Percentiles rank a stretch among this genome's conserved stretches.
Evolutionary conservation across 805 yeast genomes (phyloP).

Genomic region (Komagataella populi): DNA sequence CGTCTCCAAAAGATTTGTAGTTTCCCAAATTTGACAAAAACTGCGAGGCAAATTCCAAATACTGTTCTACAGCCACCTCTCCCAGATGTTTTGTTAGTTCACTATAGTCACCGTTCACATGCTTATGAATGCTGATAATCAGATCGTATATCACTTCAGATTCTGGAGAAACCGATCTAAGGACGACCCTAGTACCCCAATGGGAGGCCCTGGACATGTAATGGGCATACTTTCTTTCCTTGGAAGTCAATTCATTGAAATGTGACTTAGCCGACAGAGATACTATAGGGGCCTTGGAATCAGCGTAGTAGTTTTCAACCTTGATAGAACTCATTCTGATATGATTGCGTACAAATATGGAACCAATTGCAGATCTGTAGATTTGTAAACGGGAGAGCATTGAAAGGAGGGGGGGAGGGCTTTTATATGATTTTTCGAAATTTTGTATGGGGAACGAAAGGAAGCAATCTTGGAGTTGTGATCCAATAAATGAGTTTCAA

Average conservation of each 20-base stretch:
- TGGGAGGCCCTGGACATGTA: slow-evolving; percentile 74
- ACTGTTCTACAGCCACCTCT: slow-evolving; percentile 24
- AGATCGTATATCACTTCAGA: slow-evolving; percentile 65
- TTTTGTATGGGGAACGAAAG: not conserved
- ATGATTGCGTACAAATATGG: not conserved
- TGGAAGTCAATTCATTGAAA: slow-evolving; percentile 47
- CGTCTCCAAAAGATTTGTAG: slow-evolving; percentile 81
- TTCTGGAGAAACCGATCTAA: slow-evolving; percentile 75
- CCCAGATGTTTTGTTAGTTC: slow-evolving; percentile 18
- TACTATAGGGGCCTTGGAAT: slow-evolving; percentile 55
- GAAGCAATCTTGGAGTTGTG: not conserved
- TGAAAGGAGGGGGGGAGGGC: not conserved
- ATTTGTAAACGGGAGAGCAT: not conserved
- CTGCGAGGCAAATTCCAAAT: slow-evolving; percentile 66
- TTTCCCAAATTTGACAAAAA: slow-evolving; percentile 65
- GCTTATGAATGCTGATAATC: slow-evolving; percentile 44
- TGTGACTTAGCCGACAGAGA: slow-evolving; percentile 55
- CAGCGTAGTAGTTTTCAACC: slow-evolving; percentile 27
- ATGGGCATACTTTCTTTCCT: slow-evolving; percentile 67
- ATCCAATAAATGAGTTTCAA: not conserved
- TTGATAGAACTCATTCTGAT: not conserved
- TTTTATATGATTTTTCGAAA: not conserved
- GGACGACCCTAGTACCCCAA: slow-evolving; percentile 67
- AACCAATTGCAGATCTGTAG: not conserved
- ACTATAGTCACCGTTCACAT: slow-evolving; percentile 32